Base-by-base conservation (phyloP, 768 basidiomycete genomes). In the Agaricus subrufescens region DNA sequence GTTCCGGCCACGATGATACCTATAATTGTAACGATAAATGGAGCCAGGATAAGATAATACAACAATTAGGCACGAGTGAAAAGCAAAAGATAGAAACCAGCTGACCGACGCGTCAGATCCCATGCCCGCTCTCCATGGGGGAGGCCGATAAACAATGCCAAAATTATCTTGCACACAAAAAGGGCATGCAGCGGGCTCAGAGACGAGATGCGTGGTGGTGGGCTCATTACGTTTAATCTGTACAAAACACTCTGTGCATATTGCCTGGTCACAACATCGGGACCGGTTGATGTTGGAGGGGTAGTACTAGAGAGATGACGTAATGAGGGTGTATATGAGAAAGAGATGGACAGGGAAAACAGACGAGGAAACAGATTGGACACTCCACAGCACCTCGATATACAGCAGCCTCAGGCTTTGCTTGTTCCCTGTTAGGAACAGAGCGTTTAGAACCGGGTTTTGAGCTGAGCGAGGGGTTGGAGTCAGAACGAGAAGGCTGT, bases 201-300 rank as follows among this genome's bases (percentile, higher is more conserved):
- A 96, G 51, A 94, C 93, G 58, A 98, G 78, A 71, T 98, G 95
- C 0, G 94, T 98, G 6, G 93, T 79, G 0, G 94, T 96, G 5
- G 97, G 94, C 60, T 99, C 97, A 37, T 82, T 84, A 53, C 97
- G 89, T 76, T 98, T 98, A 74, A 99, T 98, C 73, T 98, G 96
- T 23, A 98, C 94, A 66, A 99, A 98, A 68, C 97, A 99, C 72
- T 99, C 97, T 38, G 97, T 98, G 69, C 97, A 99, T 59, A 99
- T 96, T 23, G 91, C 88, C 63, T 99, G 97, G 77, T 96, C 95
- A 69, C 97, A 99, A 69, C 97, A 99, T 66, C 97, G 83, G 39
- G 97, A 98, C 64, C 87, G 88, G 67, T 98, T 98, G 72, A 98
- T 97, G 71, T 98, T 96, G 46, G 89, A 81, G 25, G 97, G 97